Percentiles rank a stretch among this genome's conserved stretches.
Evolutionary conservation across 1,284 basidiomycete genomes (phyloP).

Genomic region (Pascua guehoae): DNA sequence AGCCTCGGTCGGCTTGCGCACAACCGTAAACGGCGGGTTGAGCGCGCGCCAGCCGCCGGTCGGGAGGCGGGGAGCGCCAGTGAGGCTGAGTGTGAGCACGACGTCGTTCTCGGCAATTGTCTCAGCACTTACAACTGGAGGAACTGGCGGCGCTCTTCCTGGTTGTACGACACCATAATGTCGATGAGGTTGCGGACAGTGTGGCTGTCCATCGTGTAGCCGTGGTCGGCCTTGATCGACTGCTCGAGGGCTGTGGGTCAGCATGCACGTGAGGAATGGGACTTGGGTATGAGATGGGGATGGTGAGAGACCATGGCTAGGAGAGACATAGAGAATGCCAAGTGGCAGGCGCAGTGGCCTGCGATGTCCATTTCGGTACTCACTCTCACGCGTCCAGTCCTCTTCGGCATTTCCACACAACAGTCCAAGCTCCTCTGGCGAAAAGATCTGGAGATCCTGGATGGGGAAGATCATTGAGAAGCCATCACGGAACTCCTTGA

Average conservation of each 20-base stretch:
- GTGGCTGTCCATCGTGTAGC: slow-evolving; percentile 89
- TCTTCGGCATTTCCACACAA: slow-evolving; percentile 93
- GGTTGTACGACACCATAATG: slow-evolving; percentile 78
- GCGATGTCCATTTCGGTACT: slow-evolving; percentile 36
- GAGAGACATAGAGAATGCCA: too few relatives aligned
- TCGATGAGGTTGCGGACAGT: slow-evolving; percentile 83
- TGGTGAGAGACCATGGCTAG: too few relatives aligned
- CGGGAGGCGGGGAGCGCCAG: slow-evolving; percentile 87
- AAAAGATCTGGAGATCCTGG: slow-evolving; percentile 82
- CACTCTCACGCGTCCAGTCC: slow-evolving; percentile 87
- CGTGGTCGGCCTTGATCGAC: slow-evolving; percentile 94
- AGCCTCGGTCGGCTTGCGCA: slow-evolving; percentile 91
- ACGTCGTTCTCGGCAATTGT: too few relatives aligned
- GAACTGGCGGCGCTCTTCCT: slow-evolving; percentile 72
- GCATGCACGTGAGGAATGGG: background rate
- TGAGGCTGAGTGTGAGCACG: slow-evolving; percentile 54
- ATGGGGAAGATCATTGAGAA: slow-evolving; percentile 95
- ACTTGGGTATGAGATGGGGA: too few relatives aligned
- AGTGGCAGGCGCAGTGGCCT: too few relatives aligned
- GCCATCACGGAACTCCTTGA: slow-evolving; percentile 76
- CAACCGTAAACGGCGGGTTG: slow-evolving; percentile 91
- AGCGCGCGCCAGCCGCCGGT: slow-evolving; percentile 96
- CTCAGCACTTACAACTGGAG: slow-evolving; percentile 64
- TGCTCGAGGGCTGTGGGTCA: slow-evolving; percentile 68
- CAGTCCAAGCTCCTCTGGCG: slow-evolving; percentile 87